Percentiles rank a stretch among this genome's conserved stretches.
phyloP scores from a whole-genome alignment of 352 stramenopile species.

The Phytopythium vexans region DNA sequence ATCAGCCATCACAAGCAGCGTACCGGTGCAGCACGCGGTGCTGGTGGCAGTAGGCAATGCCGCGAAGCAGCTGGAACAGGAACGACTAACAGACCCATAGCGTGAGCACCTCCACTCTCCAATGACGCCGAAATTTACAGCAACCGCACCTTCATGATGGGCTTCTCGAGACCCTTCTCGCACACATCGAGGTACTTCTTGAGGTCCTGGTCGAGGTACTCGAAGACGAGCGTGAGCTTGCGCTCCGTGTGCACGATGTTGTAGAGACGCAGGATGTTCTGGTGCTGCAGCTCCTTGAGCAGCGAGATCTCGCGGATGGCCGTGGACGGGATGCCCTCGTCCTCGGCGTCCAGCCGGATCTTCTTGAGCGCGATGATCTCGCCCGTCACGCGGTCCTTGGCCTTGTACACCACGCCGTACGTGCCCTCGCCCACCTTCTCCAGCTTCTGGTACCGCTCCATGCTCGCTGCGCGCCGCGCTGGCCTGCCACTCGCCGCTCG shows the following conservation, averaged over 20 bases:
- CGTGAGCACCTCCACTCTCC: background rate
- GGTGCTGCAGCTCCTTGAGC: slow-evolving; percentile 96
- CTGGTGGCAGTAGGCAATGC: slow-evolving; percentile 99
- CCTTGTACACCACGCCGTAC: slow-evolving; percentile 99
- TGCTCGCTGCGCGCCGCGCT: slow-evolving; percentile 12
- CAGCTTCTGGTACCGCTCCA: slow-evolving; percentile 94
- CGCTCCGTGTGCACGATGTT: slow-evolving; percentile 99
- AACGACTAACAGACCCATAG: slow-evolving; percentile 71
- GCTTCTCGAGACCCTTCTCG: slow-evolving; percentile 94
- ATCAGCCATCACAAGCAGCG: slow-evolving; percentile 4
- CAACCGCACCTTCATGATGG: slow-evolving; percentile 71
- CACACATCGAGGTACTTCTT: slow-evolving; percentile 99
- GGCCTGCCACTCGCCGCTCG: no score
- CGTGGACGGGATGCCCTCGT: slow-evolving; percentile 98
- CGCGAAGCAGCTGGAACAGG: slow-evolving; percentile 98
- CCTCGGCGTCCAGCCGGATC: slow-evolving; percentile 98
- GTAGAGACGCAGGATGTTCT: slow-evolving; percentile 98
- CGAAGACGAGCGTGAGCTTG: slow-evolving; percentile 99
- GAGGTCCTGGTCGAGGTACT: slow-evolving; percentile 99
- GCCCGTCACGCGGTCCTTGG: slow-evolving; percentile 93
- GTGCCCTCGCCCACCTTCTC: slow-evolving; percentile 98
- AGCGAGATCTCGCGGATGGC: slow-evolving; percentile 99
- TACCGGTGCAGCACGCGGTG: slow-evolving; percentile 92
- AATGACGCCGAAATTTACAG: background rate
- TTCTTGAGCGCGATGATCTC: slow-evolving; percentile 99